Percentiles rank a stretch among this genome's conserved stretches.
These are phyloP conservation scores for Magnolia changhungtana DNA, from an alignment of 164 flowering plant genomes.

Conservation along the genomic window DNA sequence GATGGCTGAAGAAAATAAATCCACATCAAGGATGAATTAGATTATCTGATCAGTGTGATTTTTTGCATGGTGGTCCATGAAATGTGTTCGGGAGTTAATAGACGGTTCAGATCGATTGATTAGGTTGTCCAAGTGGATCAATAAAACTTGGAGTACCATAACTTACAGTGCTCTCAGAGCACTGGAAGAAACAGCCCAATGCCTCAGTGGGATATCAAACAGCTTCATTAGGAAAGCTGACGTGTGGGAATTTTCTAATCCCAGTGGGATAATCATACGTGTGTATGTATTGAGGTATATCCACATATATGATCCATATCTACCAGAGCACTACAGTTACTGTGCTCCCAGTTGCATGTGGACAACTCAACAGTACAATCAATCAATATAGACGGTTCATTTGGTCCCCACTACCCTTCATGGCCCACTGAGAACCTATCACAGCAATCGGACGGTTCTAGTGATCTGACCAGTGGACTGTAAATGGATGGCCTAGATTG, in stretches of 20 bases:
- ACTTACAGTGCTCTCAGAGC: too few relatives aligned
- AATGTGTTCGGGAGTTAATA: too few relatives aligned
- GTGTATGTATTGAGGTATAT: not conserved
- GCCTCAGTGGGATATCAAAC: conserved; percentile 18
- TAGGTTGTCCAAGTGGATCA: too few relatives aligned
- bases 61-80: too few relatives aligned
- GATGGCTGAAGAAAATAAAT: too few relatives aligned
- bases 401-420: not conserved
- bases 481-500: not conserved
- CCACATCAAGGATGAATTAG: too few relatives aligned
- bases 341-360: not conserved
- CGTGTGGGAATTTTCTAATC: conserved; percentile 2
- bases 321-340: not conserved
- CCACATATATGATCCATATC: too few relatives aligned
- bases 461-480: not conserved
- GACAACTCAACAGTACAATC: not conserved
- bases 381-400: not conserved
- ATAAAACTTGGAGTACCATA: too few relatives aligned
- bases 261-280: not conserved
- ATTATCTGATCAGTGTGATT: too few relatives aligned
- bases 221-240: conserved; percentile 7
- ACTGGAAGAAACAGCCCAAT: conserved; percentile 14
- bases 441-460: not conserved
- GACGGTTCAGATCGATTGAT: too few relatives aligned
- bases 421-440: not conserved